phyloP scores from a whole-genome alignment of 1,284 basidiomycete species.

The Ganoderma boninense region DNA sequence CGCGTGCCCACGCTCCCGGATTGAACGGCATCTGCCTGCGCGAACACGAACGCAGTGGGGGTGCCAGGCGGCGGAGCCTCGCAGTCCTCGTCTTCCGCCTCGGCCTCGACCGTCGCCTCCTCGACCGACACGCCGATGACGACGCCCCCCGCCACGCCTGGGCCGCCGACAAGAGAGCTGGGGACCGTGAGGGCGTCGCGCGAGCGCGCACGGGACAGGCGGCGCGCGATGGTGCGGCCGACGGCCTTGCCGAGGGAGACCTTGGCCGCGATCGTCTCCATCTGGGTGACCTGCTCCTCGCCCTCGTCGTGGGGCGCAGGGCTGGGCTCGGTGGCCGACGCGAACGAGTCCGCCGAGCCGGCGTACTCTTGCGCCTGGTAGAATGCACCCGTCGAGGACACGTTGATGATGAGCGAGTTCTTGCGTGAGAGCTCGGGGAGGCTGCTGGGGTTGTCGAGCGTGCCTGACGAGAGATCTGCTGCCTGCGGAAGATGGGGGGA shows the following conservation, averaged over 20 bases:
- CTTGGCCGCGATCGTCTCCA: constrained; percentile 61
- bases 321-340: constrained; percentile 40
- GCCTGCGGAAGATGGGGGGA: constrained; percentile 11
- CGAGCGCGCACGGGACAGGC: constrained; percentile 56
- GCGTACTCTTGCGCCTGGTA: constrained; percentile 59
- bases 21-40: constrained; percentile 39
- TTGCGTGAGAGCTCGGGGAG: constrained; percentile 31
- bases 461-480: constrained; percentile 23
- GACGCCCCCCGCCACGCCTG: constrained; percentile 46
- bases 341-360: constrained; percentile 60
- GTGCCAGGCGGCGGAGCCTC: constrained; percentile 23
- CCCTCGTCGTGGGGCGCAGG: constrained; percentile 38
- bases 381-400: constrained; percentile 41
- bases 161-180: neutral
- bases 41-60: constrained; percentile 44
- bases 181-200: constrained; percentile 35
- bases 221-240: constrained; percentile 58
- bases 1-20: constrained; percentile 37
- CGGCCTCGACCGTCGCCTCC: constrained; percentile 59
- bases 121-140: constrained; percentile 68
- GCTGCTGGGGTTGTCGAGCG: constrained; percentile 22
- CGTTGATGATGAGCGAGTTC: constrained; percentile 34
- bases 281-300: constrained; percentile 60
- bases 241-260: constrained; percentile 59
- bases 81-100: constrained; percentile 41